These are phyloP conservation scores for Fomitopsis serialis DNA, from an alignment of 768 basidiomycete genomes.

Conservation along the genomic window DNA sequence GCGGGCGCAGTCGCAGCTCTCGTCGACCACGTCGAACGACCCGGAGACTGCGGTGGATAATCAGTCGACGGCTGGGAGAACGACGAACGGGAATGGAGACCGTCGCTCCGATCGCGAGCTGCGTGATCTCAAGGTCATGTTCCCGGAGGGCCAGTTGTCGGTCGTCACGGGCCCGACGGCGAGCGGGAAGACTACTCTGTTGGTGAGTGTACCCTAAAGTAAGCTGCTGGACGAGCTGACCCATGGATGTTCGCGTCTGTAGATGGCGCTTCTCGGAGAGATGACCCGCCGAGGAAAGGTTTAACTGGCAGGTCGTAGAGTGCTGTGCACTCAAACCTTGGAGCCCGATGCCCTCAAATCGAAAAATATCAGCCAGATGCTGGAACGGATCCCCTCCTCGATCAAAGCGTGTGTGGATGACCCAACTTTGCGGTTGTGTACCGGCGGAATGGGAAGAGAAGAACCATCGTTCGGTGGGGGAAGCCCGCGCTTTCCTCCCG, in stretches of 20 bases:
- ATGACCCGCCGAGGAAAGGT: conserved; percentile 66
- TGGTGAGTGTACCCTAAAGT: conserved; percentile 38
- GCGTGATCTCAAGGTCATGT: conserved; percentile 56
- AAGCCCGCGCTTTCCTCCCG: too few relatives aligned
- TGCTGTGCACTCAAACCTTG: conserved; percentile 78
- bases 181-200: conserved; percentile 75
- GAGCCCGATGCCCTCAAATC: too few relatives aligned
- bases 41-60: conserved; percentile 18
- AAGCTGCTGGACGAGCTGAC: conserved; percentile 18
- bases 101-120: conserved; percentile 66
- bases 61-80: conserved; percentile 9
- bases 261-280: conserved; percentile 76
- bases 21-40: conserved; percentile 9
- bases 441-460: too few relatives aligned
- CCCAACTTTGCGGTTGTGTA: too few relatives aligned
- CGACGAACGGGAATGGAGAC: conserved; percentile 24
- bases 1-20: not conserved
- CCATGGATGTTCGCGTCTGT: not conserved
- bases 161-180: conserved; percentile 78
- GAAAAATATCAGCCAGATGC: too few relatives aligned
- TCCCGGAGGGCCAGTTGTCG: conserved; percentile 68
- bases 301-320: conserved; percentile 71
- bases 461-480: too few relatives aligned
- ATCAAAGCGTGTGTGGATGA: too few relatives aligned
- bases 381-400: too few relatives aligned